Percentiles rank a stretch among this genome's conserved stretches.
phyloP scores from a whole-genome alignment of 2,329 filamentous ascomycete genomes.

The Pyricularia sp. region DNA sequence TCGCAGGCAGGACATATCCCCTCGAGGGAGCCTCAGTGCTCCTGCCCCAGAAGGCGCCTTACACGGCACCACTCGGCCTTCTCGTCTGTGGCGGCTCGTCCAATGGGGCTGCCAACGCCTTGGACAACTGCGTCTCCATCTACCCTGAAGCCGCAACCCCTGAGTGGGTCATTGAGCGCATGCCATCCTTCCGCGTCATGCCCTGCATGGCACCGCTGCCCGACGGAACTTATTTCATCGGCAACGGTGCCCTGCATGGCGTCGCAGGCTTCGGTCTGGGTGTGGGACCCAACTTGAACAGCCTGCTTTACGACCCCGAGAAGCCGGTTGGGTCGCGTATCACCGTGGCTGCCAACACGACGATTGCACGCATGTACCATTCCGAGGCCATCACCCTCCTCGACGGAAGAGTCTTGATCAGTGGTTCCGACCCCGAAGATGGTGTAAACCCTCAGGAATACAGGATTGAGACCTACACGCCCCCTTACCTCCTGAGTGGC shows the following conservation, averaged over 20 bases:
- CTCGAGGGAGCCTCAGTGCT: constrained; percentile 45
- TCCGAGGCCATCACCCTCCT: constrained; percentile 44
- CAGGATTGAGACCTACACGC: constrained; percentile 44
- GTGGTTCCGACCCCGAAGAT: constrained; percentile 37
- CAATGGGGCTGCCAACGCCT: constrained; percentile 33
- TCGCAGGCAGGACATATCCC: constrained; percentile 45
- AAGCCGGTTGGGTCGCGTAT: constrained; percentile 38
- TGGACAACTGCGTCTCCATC: constrained; percentile 51
- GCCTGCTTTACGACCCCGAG: constrained; percentile 42
- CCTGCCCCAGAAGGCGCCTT: constrained; percentile 42
- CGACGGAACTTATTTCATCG: constrained; percentile 45
- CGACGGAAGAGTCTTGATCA: constrained; percentile 44
- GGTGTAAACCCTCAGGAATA: constrained; percentile 37
- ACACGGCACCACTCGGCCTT: constrained; percentile 37
- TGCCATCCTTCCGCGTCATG: constrained; percentile 47
- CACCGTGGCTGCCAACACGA: constrained; percentile 44
- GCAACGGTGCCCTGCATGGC: constrained; percentile 41
- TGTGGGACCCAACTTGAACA: constrained; percentile 34
- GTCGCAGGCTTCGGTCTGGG: constrained; percentile 42
- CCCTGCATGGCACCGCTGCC: constrained; percentile 44
- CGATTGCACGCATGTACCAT: constrained; percentile 44
- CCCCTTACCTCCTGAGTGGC: constrained; percentile 41
- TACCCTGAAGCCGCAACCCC: constrained; percentile 37
- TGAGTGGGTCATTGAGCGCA: constrained; percentile 47
- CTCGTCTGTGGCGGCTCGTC: constrained; percentile 48